phyloP scores from a whole-genome alignment of 805 yeast species.

The Brettanomyces naardenensis region DNA sequence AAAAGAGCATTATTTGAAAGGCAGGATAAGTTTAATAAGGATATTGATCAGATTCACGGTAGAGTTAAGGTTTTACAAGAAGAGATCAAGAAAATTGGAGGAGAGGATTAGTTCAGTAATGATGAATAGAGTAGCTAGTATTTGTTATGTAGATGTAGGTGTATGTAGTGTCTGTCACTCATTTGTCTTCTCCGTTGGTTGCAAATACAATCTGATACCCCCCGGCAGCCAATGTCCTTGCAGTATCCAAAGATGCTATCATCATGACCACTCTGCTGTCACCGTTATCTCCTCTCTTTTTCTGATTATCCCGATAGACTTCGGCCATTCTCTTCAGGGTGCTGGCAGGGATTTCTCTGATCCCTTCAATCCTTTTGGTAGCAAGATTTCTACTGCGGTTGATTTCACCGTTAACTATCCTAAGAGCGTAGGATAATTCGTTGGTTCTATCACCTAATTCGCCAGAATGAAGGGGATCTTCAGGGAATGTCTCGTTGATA shows the following conservation, averaged over 20 bases:
- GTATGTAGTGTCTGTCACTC: too few species aligned
- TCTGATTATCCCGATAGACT: slow-evolving; percentile 32
- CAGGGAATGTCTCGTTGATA: slow-evolving; percentile 27
- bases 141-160: background rate
- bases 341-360: slow-evolving; percentile 28
- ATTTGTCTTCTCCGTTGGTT: too few species aligned
- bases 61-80: slow-evolving; percentile 31
- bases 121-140: background rate
- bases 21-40: slow-evolving; percentile 49
- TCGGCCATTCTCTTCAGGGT: slow-evolving; percentile 28
- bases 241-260: slow-evolving; percentile 27
- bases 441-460: slow-evolving; percentile 28
- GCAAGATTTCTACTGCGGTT: slow-evolving; percentile 30
- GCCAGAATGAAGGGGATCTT: slow-evolving; percentile 31
- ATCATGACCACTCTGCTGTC: slow-evolving; percentile 17
- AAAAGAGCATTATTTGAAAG: slow-evolving; percentile 44
- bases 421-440: slow-evolving; percentile 48
- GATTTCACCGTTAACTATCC: slow-evolving; percentile 32
- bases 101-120: background rate
- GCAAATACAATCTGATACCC: slow-evolving; percentile 8
- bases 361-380: slow-evolving; percentile 17
- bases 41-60: slow-evolving; percentile 36
- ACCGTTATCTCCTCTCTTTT: slow-evolving; percentile 29
- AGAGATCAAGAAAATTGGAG: slow-evolving; percentile 13
- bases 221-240: slow-evolving; percentile 15